Evolutionary conservation across 2,329 filamentous ascomycete genomes (phyloP), one percentile per base, ranked within the genome.

Genomic region (Beauveria scarabaeidicola): DNA sequence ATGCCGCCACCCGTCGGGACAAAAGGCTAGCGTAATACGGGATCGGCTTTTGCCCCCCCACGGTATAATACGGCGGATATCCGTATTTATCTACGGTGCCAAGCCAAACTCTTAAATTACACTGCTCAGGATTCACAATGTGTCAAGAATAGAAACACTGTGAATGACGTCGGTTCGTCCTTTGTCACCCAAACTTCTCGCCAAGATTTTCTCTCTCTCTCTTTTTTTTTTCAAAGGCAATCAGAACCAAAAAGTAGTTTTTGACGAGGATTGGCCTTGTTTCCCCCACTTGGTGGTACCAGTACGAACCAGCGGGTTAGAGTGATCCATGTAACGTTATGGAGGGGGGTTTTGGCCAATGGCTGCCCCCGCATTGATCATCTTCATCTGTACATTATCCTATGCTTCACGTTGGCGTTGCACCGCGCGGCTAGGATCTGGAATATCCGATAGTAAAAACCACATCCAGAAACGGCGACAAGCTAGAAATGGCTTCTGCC

Each of bases 271-370:
- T 15, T 41, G 21, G 15, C 19, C 23, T 23, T 11, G 17, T 13
- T 27, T 47, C 43, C 53, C 43, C 53, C 43, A 56, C 53, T 29
- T 48, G 21, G 41, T 10, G 29, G 36, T 17, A 41, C 17, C 8
- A 17, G 36, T 17, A 41, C 17, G n/a, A 17, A 41, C 38, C n/a
- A 41, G 23, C 46, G 46, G 48, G 13, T n/a, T 25, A 13, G 8
- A 44, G 23, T 40, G 54, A 32, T 32, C 17, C 47, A 59, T 59
- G 57, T 59, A 59, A 54, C 57, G 40, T 47, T 52, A 40, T 36
- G 52, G 32, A 48, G 9, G 6, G 15, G 11, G n/a, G 6, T 0
- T 23, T 21, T n/a, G 46, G 54, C 58, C 58, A 59, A 59, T 59
- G 50, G 29, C 23, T 29, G 51, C 17, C 15, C 41, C 58, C 32